Conservation (phyloP, 2,329 filamentous ascomycete genomes). For the Venturia pyrina region DNA sequence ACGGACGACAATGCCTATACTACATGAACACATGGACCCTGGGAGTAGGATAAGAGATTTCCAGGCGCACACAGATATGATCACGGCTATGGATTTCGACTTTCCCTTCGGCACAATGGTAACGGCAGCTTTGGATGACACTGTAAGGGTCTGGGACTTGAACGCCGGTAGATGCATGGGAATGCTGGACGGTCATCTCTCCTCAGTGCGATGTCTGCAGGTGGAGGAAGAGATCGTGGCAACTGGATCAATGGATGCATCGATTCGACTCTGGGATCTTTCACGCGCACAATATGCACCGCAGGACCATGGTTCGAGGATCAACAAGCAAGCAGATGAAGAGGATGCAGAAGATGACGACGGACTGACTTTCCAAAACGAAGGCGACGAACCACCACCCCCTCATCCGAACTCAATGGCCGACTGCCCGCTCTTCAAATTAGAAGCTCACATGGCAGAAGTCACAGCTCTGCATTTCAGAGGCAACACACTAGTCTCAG, state of each 20-base stretch:
- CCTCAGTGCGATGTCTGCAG: conserved; percentile 84
- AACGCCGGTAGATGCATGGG: conserved; percentile 90
- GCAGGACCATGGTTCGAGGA: conserved; percentile 44
- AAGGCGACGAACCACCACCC: conserved; percentile 54
- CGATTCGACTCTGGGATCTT: conserved; percentile 89
- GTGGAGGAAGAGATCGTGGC: conserved; percentile 93
- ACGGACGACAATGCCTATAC: conserved; percentile 80
- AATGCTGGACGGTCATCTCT: conserved; percentile 83
- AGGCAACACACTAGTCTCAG: conserved; percentile 83
- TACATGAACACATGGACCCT: conserved; percentile 90
- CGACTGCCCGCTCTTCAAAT: conserved; percentile 79
- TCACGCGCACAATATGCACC: conserved; percentile 79
- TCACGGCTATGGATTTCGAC: conserved; percentile 91
- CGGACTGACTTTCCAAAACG: conserved; percentile 61
- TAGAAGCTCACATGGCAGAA: conserved; percentile 86
- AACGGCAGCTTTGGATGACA: conserved; percentile 84
- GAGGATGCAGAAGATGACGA: conserved; percentile 34
- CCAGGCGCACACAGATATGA: conserved; percentile 74
- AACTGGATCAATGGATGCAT: conserved; percentile 89
- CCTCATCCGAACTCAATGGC: conserved; percentile 65
- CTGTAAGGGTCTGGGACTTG: conserved; percentile 90
- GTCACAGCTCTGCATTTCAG: conserved; percentile 89
- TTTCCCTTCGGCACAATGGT: conserved; percentile 95
- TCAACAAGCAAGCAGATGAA: conserved; percentile 34
- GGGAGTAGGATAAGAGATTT: conserved; percentile 83